Base-by-base conservation (phyloP, 2,329 filamentous ascomycete genomes). In the Epichloe scottii region DNA sequence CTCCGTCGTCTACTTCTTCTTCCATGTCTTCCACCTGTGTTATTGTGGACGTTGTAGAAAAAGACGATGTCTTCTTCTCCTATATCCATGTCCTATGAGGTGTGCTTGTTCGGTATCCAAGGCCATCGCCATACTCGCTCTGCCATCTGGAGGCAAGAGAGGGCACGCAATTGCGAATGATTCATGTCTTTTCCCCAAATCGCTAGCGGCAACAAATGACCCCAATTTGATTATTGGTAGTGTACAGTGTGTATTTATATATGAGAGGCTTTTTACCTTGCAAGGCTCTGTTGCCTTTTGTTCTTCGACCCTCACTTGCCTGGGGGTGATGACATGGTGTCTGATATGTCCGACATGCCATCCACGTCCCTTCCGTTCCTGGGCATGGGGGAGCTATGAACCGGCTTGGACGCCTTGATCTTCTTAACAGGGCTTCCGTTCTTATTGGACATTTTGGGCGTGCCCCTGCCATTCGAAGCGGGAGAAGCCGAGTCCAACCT, bases 291-390 rank as follows among this genome's bases (percentile, higher is more conserved):
- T 11, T 30, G 14, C 6, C 12, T 23, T 7, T 6, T 6, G 11
- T 44, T 15, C 12, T 12, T 46, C 5, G 35, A 14, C 10, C 14
- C n/a, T 49, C 47, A 57, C 40, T 57, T 57, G 7, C 44, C 58
- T 3, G 74, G 74, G 17, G 77, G 77, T 15, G 77, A 79, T 0
- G 77, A 80, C 53, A 78, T 61, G 0, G 75, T 75, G 17, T 73
- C 78, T 0, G 76, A 79, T 40, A 76, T 78, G 59, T 81, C 78
- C 15, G 76, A 79, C 54, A 73, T 74, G 41, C 66, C 71, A 45
- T 79, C 77, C 17, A 70, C 69, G 43, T 73, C 68, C 43, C 70
- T 69, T 17, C 73, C 72, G 54, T 70, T 73, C 59, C 75, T 77
- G 21, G 73, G 73, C 26, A 72, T 67, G 4, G 75, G 71, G 8